A percentile compares a stretch with the other conserved stretches of the same genome.
These are phyloP conservation scores for Penicillium roqueforti DNA, from an alignment of 495 filamentous ascomycete genomes.

Conservation along the genomic window DNA sequence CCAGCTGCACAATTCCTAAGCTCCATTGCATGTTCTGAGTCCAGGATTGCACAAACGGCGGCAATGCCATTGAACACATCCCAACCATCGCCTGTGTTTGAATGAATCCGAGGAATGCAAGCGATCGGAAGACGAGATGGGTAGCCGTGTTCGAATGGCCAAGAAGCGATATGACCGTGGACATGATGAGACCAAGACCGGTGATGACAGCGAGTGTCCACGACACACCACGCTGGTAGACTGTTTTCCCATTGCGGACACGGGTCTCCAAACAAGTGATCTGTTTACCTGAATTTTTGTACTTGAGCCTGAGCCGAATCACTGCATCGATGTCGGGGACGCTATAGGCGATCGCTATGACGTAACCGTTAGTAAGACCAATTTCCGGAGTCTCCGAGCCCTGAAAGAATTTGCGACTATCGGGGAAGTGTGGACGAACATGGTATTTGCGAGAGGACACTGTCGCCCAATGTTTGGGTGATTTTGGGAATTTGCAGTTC, in stretches of 20 bases:
- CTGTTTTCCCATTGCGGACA: constrained; percentile 87
- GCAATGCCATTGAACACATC: constrained; percentile 71
- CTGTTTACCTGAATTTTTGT: constrained; percentile 46
- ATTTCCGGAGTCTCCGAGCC: neutral
- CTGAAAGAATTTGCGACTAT: no score
- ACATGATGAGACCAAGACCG: constrained; percentile 72
- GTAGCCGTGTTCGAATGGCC: constrained; percentile 92
- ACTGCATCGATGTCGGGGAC: constrained; percentile 89
- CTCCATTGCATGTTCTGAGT: constrained; percentile 98
- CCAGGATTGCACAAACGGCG: constrained; percentile 87
- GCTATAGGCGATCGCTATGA: constrained; percentile 68
- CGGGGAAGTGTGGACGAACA: neutral
- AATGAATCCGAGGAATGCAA: constrained; percentile 94
- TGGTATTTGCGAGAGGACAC: constrained; percentile 1
- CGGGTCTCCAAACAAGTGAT: constrained; percentile 84
- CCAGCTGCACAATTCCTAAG: constrained; percentile 86
- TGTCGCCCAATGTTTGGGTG: neutral
- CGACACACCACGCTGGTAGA: constrained; percentile 80
- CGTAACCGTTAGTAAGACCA: constrained; percentile 1
- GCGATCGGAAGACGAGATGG: constrained; percentile 84
- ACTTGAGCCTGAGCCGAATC: constrained; percentile 73
- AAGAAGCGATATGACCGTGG: constrained; percentile 71
- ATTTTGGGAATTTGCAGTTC: constrained; percentile 13
- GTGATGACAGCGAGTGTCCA: constrained; percentile 84
- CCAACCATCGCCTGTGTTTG: constrained; percentile 92